These are phyloP conservation scores for Ophiocordyceps polyrhachis-furcata DNA, from an alignment of 2,329 filamentous ascomycete species.

Conservation along the genomic window DNA sequence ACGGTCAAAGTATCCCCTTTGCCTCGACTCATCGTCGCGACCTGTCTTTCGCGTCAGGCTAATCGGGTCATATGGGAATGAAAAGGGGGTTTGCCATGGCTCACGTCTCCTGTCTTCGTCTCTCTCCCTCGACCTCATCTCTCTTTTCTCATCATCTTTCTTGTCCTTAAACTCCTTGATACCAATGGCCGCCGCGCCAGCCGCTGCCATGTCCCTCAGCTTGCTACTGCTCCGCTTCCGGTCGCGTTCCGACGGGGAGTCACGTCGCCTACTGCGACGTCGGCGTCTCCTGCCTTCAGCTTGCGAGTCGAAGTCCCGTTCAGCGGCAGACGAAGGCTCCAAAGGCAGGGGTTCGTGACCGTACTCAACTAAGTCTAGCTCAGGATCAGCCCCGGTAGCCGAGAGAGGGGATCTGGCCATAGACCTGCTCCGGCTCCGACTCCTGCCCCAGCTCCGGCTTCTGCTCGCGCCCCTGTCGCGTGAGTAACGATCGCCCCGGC, in stretches of 20 bases:
- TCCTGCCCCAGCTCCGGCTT: constrained; percentile 8
- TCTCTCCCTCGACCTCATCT: constrained; percentile 15
- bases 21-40: constrained; percentile 16
- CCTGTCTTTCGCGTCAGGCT: constrained; percentile 7
- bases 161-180: constrained; percentile 39
- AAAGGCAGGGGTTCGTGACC: constrained; percentile 36
- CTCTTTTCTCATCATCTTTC: constrained; percentile 24
- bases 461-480: constrained; percentile 12
- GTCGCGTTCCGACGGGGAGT: constrained; percentile 15
- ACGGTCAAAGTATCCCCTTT: constrained; percentile 17
- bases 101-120: constrained; percentile 6
- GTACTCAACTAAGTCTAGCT: constrained; percentile 52
- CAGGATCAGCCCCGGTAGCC: constrained; percentile 39
- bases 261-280: constrained; percentile 17
- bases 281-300: constrained; percentile 23
- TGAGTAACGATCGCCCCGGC: constrained; percentile 17
- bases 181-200: constrained; percentile 42
- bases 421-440: constrained; percentile 29
- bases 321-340: constrained; percentile 15
- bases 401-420: constrained; percentile 29
- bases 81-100: constrained; percentile 3
- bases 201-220: constrained; percentile 35
- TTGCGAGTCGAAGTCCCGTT: constrained; percentile 27
- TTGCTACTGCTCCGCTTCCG: constrained; percentile 34
- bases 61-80: background rate